Percentiles rank a stretch among this genome's conserved stretches.
phyloP scores from a whole-genome alignment of 2,329 filamentous ascomycete genomes.

The Neurospora crassa region DNA sequence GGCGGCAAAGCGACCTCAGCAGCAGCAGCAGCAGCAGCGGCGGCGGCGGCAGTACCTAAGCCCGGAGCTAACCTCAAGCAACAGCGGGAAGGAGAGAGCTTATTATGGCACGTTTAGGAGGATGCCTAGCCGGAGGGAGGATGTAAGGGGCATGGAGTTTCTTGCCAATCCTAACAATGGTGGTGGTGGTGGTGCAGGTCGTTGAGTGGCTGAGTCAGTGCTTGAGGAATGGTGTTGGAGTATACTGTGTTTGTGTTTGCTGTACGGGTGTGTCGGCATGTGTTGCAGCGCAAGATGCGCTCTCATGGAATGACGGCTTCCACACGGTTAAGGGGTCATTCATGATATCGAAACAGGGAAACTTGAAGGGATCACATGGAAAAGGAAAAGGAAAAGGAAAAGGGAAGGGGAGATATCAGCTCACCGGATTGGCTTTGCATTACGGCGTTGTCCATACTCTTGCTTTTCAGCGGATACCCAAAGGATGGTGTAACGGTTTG shows the following conservation, averaged over 20 bases:
- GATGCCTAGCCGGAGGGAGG: background rate
- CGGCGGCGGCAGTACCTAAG: background rate
- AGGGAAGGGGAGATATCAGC: background rate
- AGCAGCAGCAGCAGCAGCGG: too few relatives aligned
- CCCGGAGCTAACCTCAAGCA: background rate
- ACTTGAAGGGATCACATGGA: background rate
- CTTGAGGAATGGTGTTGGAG: background rate
- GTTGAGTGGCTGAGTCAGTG: background rate
- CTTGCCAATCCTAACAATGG: background rate
- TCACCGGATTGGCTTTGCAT: background rate
- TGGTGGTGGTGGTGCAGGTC: background rate
- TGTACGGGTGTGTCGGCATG: background rate
- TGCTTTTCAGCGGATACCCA: background rate
- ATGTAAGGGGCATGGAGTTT: background rate
- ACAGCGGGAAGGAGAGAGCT: background rate
- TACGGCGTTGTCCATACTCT: background rate
- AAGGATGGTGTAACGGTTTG: background rate
- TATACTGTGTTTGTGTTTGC: background rate
- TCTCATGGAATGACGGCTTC: background rate
- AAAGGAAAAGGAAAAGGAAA: background rate
- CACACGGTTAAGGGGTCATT: background rate
- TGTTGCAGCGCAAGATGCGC: background rate
- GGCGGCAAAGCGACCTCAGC: background rate
- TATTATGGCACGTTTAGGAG: background rate
- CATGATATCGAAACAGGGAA: background rate